These are phyloP conservation scores for Endothia cerciana DNA, from an alignment of 2,329 filamentous ascomycete genomes.

Conservation along the genomic window DNA sequence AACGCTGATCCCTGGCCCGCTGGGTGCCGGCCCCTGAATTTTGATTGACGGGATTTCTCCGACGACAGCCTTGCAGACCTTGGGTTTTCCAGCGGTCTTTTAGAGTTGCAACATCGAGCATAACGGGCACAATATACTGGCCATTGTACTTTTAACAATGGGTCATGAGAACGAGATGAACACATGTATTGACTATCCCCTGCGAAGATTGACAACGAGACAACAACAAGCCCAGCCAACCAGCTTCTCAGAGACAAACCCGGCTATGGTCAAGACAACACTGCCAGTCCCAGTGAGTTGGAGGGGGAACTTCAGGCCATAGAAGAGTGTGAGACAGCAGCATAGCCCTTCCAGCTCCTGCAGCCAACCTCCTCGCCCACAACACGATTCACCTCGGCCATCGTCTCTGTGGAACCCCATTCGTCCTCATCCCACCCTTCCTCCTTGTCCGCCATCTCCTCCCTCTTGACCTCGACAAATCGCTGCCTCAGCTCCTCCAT, in stretches of 20 bases:
- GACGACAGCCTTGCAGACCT: neutral
- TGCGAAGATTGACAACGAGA: neutral
- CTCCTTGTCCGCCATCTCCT: neutral
- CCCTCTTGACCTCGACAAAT: constrained; percentile 3
- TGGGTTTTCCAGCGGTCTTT: neutral
- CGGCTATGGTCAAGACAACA: neutral
- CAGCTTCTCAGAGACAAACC: neutral
- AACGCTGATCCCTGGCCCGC: constrained; percentile 11
- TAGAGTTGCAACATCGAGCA: no score
- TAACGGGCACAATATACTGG: no score
- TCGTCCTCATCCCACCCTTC: constrained; percentile 8
- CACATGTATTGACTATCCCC: neutral
- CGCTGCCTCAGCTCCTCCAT: constrained; percentile 22
- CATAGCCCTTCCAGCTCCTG: constrained; percentile 21
- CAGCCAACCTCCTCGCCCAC: constrained; percentile 23
- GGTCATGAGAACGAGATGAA: neutral
- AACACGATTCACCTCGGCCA: constrained; percentile 14
- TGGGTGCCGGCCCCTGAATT: constrained; percentile 8
- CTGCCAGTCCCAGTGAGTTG: neutral
- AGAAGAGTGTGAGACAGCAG: neutral
- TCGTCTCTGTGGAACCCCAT: neutral
- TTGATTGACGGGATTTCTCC: constrained; percentile 20
- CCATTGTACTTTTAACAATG: no score
- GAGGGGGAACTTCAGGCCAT: neutral
- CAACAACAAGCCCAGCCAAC: neutral